A percentile compares a stretch with the other conserved stretches of the same genome.
Conservation (phyloP, 768 basidiomycete genomes). For the Royoungia palumana region DNA sequence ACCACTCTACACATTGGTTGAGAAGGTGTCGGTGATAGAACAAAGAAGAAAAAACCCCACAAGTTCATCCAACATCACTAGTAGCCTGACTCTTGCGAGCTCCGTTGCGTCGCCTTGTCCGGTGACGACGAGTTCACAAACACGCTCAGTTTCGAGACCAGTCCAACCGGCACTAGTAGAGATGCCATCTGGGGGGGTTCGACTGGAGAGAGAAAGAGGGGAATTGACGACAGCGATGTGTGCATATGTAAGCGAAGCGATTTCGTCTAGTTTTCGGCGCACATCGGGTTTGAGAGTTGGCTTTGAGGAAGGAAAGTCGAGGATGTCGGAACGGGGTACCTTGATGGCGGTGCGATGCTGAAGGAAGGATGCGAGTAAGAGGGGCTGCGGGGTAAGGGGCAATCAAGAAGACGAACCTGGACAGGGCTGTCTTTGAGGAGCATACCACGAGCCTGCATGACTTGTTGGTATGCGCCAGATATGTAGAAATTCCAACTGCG, state of each 20-base stretch:
- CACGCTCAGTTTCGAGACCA: slow-evolving; percentile 90
- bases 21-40: not conserved
- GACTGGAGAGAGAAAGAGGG: slow-evolving; percentile 66
- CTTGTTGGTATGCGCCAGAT: slow-evolving; percentile 88
- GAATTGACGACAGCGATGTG: slow-evolving; percentile 94
- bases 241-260: slow-evolving; percentile 87
- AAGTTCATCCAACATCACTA: slow-evolving; percentile 94
- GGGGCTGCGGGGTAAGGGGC: slow-evolving; percentile 1
- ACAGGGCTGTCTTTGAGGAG: slow-evolving; percentile 87
- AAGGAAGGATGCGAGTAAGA: slow-evolving; percentile 15
- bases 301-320: slow-evolving; percentile 78
- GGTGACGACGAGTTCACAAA: slow-evolving; percentile 89
- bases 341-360: slow-evolving; percentile 86
- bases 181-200: slow-evolving; percentile 75
- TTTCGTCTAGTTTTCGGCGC: slow-evolving; percentile 84
- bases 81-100: slow-evolving; percentile 81
- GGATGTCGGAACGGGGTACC: slow-evolving; percentile 88
- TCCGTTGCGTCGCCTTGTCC: slow-evolving; percentile 88
- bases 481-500: slow-evolving; percentile 87
- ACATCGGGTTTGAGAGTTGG: slow-evolving; percentile 81
- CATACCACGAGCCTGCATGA: slow-evolving; percentile 85
- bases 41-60: slow-evolving; percentile 47
- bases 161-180: slow-evolving; percentile 78
- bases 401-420: slow-evolving; percentile 47
- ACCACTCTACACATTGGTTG: slow-evolving; percentile 58